Base-by-base conservation (phyloP, 2,329 filamentous ascomycete species). In the Cladophialophora yegresii region DNA sequence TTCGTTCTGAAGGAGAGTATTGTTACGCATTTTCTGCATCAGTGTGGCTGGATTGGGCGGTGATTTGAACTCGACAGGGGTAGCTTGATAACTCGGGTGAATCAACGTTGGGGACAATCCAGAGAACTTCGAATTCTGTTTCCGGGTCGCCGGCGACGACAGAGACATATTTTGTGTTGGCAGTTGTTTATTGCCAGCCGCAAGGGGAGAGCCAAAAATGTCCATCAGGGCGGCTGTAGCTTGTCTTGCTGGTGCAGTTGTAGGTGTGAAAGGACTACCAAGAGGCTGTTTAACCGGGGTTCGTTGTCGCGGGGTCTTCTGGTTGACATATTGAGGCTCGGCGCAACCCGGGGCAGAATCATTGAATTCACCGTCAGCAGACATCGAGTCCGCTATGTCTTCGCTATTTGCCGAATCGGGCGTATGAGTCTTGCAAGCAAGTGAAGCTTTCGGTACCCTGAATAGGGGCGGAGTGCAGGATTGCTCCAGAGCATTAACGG, bases 221-320 rank as follows among this genome's bases (percentile, higher is more conserved):
- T 32, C 54, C 26, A 57, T 57, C 51, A 54, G 23, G 30, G 22
- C 22, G 28, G 20, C 23, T 4, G 59, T 32, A 40, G 45, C 43
- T 28, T 36, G 13, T 47, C 13, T 62, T 6, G 51, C 43, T 33
- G 43, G 22, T 50, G 50, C 6, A 33, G 33, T 40, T 22, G 28
- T 22, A n/a, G 26, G 55, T 23, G 33, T 28, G 50, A 55, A 54
- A 20, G 50, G 55, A 33, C 55, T 58, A 2, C 55, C 55, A 16
- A 58, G 55, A 22, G 10, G n/a, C 23, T 22, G 55, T 16, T 32
- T 49, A 6, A 23, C 55, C 6, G 55, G 23, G 30, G 55, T 58
- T 12, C 23, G 30, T 40, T 45, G 36, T 20, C 43, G 40, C 23
- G 47, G 47, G 22, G 47, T 50, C 9, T 50, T 20, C 20, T 13